phyloP scores from a whole-genome alignment of 108 stramenopile species.

The Cyclotella sp. region DNA sequence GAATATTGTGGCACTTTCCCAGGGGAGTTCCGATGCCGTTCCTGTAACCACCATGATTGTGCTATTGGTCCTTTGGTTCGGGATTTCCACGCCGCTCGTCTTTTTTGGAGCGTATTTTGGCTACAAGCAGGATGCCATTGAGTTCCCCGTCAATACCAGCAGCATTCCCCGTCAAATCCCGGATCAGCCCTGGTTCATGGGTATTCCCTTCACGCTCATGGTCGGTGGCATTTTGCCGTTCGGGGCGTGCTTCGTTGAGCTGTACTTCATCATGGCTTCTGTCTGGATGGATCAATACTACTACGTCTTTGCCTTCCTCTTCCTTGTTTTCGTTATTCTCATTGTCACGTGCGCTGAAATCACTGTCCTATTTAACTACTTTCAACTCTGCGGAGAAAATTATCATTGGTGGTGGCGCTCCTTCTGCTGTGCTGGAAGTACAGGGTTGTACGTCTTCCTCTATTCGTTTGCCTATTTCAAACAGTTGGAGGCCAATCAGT shows the following conservation, averaged over 20 bases:
- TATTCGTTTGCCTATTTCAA: slow-evolving; percentile 96
- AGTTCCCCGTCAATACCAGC: slow-evolving; percentile 93
- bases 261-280: slow-evolving; percentile 96
- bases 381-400: slow-evolving; percentile 98
- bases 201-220: slow-evolving; percentile 78
- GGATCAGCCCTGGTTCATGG: slow-evolving; percentile 95
- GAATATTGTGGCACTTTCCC: slow-evolving; percentile 80
- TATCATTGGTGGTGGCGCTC: slow-evolving; percentile 99
- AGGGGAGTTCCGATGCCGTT: slow-evolving; percentile 90
- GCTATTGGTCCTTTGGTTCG: slow-evolving; percentile 93
- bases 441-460: slow-evolving; percentile 95
- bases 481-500: slow-evolving; percentile 83
- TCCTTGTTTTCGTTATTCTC: slow-evolving; percentile 95
- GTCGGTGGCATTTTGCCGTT: slow-evolving; percentile 98
- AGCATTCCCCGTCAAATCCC: slow-evolving; percentile 95
- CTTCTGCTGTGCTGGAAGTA: slow-evolving; percentile 88
- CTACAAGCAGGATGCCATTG: slow-evolving; percentile 94
- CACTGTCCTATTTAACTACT: slow-evolving; percentile 97
- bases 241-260: slow-evolving; percentile 97
- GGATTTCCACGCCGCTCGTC: slow-evolving; percentile 94
- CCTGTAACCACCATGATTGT: slow-evolving; percentile 92
- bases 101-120: slow-evolving; percentile 98
- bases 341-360: slow-evolving; percentile 97
- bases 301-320: slow-evolving; percentile 98
- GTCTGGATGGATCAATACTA: slow-evolving; percentile 98